phyloP scores from a whole-genome alignment of 768 basidiomycete species.

The Naganishia antarctica region DNA sequence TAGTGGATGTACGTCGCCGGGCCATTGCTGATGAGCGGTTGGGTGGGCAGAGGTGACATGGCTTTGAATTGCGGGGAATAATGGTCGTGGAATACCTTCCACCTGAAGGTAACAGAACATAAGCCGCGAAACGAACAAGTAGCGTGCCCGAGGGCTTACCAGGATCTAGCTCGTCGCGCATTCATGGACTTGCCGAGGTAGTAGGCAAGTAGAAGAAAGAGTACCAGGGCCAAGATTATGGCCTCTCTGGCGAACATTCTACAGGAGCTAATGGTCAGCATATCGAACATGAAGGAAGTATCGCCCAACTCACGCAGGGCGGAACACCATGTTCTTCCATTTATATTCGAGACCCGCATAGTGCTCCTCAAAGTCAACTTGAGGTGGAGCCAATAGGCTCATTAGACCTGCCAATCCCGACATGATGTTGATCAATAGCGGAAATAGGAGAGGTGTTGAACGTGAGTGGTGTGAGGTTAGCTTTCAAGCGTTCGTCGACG shows the following conservation, averaged over 20 bases:
- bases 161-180: conserved; percentile 58
- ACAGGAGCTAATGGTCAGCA: not conserved
- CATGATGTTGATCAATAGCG: conserved; percentile 1
- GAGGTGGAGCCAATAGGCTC: conserved; percentile 13
- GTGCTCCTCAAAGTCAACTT: conserved; percentile 25
- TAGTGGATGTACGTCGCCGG: conserved; percentile 76
- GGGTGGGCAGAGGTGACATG: conserved; percentile 53
- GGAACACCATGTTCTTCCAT: conserved; percentile 72
- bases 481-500: too few relatives aligned
- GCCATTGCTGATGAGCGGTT: conserved; percentile 61
- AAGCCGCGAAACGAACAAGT: not conserved
- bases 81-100: conserved; percentile 20
- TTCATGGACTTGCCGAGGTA: conserved; percentile 63
- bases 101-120: conserved; percentile 25
- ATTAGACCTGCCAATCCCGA: conserved; percentile 8
- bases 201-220: conserved; percentile 59
- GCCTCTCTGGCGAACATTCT: conserved; percentile 62
- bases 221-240: conserved; percentile 56
- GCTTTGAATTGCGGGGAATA: conserved; percentile 64
- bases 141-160: conserved; percentile 53
- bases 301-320: conserved; percentile 59
- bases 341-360: conserved; percentile 71
- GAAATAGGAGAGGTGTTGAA: not conserved
- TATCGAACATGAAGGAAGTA: not conserved
- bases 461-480: not conserved